Evolutionary conservation across 169 alveolate genomes (phyloP), one percentile per base, ranked within the genome.

Genomic region (Amoebophrya sp.): DNA sequence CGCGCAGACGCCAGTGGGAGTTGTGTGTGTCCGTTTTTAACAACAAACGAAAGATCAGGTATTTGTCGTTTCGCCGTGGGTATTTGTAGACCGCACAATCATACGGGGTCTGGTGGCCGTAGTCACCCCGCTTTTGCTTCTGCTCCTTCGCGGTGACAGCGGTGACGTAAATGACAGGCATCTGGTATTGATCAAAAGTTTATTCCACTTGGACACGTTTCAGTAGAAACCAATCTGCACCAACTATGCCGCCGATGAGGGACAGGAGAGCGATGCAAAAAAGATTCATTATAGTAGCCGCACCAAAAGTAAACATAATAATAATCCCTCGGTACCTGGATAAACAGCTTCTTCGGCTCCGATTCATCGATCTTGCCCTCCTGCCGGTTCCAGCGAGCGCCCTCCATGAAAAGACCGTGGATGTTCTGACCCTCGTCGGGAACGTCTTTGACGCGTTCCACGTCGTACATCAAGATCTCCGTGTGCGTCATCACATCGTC

Each of bases 331-430:
- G 18, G 29, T 66, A 66, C 83, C 32, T 66, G 83, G 10, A 89
- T 47, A 66, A 92, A 92, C 38, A 92, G 92, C 92, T 92, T 92
- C 92, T 92, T 93, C 41, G 96, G 97, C 92, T 96, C 94, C 33
- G 98, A 97, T 92, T 98, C 99, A 77, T 97, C 99, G 77, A 97
- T 96, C 94, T 96, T 96, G 77, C 96, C 96, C 47, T 96, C 97
- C 93, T 96, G 97, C 95, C 96, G 96, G 94, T 96, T 97, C 99
- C 98, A 97, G 90, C 97, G 97, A 88, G 98, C 98, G 40, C 99
- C 99, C 93, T 98, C 99, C 54, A 98, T 95, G 94, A 95, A 97
- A 90, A 98, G 96, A 77, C 99, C 99, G 93, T 97, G 97, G 92
- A 98, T 96, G 92, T 96, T 94, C 88, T 96, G 98, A 23, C 98